Evolutionary conservation across 495 filamentous ascomycete genomes (phyloP).

Genomic region (Bombardia bombarda): DNA sequence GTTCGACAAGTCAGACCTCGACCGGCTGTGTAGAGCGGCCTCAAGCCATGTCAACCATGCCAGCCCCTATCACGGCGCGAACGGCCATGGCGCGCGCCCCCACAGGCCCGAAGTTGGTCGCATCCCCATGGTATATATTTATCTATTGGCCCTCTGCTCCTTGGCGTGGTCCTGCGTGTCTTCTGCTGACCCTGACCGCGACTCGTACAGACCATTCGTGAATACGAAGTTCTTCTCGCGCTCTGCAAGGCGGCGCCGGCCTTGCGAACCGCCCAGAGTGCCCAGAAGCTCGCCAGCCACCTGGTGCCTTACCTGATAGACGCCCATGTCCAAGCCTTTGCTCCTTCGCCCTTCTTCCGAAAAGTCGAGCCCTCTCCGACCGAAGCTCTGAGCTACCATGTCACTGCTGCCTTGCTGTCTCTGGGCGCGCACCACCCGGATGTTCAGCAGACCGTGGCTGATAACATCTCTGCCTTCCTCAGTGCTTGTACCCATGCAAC

Average conservation of each 20-base stretch:
- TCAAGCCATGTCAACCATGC: slow-evolving; percentile 30
- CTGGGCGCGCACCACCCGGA: slow-evolving; percentile 61
- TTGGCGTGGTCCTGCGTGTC: too few species aligned
- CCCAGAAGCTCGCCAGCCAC: slow-evolving; percentile 63
- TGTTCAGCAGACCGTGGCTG: slow-evolving; percentile 52
- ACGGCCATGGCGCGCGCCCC: too few species aligned
- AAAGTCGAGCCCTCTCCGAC: slow-evolving; percentile 82
- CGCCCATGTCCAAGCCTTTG: slow-evolving; percentile 67
- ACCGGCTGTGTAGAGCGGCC: slow-evolving; percentile 51
- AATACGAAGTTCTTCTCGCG: slow-evolving; percentile 83
- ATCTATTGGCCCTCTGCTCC: background rate
- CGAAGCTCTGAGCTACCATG: slow-evolving; percentile 71
- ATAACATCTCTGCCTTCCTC: slow-evolving; percentile 59
- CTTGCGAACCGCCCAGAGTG: slow-evolving; percentile 57
- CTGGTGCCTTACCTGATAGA: slow-evolving; percentile 77
- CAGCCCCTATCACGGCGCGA: too few species aligned
- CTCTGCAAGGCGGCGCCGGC: slow-evolving; percentile 79
- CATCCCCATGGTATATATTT: slow-evolving; percentile 41
- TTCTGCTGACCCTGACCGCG: too few species aligned
- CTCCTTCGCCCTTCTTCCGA: slow-evolving; percentile 71
- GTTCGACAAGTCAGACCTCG: slow-evolving; percentile 57
- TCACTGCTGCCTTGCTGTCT: slow-evolving; percentile 70
- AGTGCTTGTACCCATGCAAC: slow-evolving; percentile 51
- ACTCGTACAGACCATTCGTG: slow-evolving; percentile 50
- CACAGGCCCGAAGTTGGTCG: slow-evolving; percentile 28